phyloP scores from a whole-genome alignment of 495 filamentous ascomycete genomes.

The Rusavskia elegans region DNA sequence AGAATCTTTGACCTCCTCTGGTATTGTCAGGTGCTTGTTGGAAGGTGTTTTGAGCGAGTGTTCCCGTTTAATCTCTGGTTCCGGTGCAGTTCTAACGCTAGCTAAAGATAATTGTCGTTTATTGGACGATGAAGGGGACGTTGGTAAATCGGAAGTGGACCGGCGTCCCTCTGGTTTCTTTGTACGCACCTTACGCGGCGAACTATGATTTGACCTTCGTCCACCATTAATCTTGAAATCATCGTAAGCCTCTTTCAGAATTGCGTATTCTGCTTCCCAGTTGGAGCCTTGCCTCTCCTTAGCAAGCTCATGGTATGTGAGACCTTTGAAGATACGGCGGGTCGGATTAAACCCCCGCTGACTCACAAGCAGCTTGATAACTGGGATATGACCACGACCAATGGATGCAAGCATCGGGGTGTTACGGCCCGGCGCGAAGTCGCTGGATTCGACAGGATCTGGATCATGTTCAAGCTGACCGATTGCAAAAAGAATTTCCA shows the following conservation, averaged over 20 bases:
- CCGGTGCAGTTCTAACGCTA: neutral
- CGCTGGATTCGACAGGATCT: conserved; percentile 32
- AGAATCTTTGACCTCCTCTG: conserved; percentile 32
- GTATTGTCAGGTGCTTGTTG: conserved; percentile 29
- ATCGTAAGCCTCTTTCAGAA: conserved; percentile 68
- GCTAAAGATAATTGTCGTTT: conserved; percentile 5
- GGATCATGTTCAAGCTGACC: conserved; percentile 70
- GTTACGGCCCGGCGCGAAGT: conserved; percentile 38
- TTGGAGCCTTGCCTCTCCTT: conserved; percentile 63
- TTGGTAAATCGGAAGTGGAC: conserved; percentile 11
- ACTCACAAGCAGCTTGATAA: conserved; percentile 63
- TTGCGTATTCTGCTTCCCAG: conserved; percentile 78
- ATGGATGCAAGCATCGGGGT: conserved; percentile 93
- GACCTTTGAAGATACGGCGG: conserved; percentile 44
- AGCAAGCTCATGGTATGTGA: conserved; percentile 74
- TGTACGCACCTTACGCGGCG: conserved; percentile 42
- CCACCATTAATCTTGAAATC: conserved; percentile 33
- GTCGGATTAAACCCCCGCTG: conserved; percentile 69
- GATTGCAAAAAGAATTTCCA: conserved; percentile 72
- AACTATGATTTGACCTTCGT: conserved; percentile 26
- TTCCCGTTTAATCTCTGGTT: conserved; percentile 13
- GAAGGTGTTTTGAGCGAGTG: conserved; percentile 24
- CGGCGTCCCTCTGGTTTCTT: conserved; percentile 35
- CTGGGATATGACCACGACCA: conserved; percentile 70
- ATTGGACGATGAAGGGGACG: conserved; percentile 10